Conservation (phyloP, 768 basidiomycete genomes). For the Leccinum barrowsii region DNA sequence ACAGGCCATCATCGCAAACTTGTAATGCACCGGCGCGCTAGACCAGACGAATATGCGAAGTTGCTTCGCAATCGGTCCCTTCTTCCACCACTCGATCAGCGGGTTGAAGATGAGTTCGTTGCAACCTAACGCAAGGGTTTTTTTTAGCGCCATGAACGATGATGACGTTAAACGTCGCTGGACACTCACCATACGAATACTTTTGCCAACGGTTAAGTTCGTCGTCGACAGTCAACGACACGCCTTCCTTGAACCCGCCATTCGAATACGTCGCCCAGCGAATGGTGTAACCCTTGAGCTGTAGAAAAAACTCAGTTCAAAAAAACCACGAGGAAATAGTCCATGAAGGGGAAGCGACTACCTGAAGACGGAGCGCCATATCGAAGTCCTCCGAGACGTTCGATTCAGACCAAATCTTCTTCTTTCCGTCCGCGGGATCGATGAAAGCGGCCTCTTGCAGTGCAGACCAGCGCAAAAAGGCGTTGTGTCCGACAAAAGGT, state of each 20-base stretch:
- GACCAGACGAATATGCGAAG: conserved; percentile 77
- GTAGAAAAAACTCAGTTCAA: conserved; percentile 41
- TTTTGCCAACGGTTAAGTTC: conserved; percentile 94
- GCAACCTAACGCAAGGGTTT: conserved; percentile 12
- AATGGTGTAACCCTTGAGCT: conserved; percentile 27
- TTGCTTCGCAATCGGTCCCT: conserved; percentile 82
- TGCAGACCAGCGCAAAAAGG: conserved; percentile 87
- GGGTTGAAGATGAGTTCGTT: conserved; percentile 82
- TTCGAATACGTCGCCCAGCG: conserved; percentile 81
- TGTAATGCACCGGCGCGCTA: conserved; percentile 74
- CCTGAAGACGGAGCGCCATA: conserved; percentile 58
- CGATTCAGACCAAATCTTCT: conserved; percentile 70
- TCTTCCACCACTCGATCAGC: conserved; percentile 67
- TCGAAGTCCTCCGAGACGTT: conserved; percentile 72
- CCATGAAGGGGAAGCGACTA: conserved; percentile 13
- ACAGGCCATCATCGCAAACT: conserved; percentile 61
- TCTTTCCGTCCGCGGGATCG: conserved; percentile 50
- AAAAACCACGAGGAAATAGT: neutral
- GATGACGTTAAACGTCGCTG: neutral
- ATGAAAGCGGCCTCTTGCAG: conserved; percentile 83
- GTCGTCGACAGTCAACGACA: conserved; percentile 85
- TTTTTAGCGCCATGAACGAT: conserved; percentile 27
- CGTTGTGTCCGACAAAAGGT: conserved; percentile 85
- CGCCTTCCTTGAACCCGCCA: conserved; percentile 90
- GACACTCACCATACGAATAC: conserved; percentile 62